Evolutionary conservation across 2,329 filamentous ascomycete species (phyloP).

Genomic region (Apiospora aurea): DNA sequence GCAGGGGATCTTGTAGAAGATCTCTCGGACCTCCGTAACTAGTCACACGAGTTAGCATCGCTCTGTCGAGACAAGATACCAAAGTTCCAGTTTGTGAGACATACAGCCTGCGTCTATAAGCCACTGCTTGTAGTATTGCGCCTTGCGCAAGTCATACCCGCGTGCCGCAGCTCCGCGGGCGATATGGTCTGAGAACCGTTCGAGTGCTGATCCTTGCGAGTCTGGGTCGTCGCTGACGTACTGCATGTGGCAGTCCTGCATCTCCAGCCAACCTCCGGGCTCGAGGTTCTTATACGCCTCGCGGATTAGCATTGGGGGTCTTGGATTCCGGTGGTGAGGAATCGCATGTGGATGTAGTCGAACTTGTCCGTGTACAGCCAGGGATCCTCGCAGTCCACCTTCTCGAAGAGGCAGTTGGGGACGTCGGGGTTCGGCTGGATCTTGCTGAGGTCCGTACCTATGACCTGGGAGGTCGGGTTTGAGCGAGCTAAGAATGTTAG

Average conservation of each 20-base stretch:
- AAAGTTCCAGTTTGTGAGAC: not conserved
- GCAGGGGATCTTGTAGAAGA: constrained; percentile 25
- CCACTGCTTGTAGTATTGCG: constrained; percentile 19
- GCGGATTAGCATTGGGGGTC: constrained; percentile 22
- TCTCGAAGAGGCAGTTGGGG: constrained; percentile 25
- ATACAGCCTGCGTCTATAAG: constrained; percentile 23
- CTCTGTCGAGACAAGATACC: too few species aligned
- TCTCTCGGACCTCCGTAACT: constrained; percentile 24
- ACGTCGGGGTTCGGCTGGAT: not conserved
- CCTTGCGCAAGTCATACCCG: constrained; percentile 24
- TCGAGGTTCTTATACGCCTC: constrained; percentile 24
- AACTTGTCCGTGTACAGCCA: constrained; percentile 5
- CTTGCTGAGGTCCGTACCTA: constrained; percentile 8
- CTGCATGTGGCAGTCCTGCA: constrained; percentile 25
- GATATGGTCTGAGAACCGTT: constrained; percentile 19
- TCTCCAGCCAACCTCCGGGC: constrained; percentile 25
- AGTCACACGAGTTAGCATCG: not conserved
- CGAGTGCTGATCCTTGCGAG: constrained; percentile 5
- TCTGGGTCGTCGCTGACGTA: constrained; percentile 21
- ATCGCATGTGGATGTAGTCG: constrained; percentile 24
- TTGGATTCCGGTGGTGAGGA: constrained; percentile 16
- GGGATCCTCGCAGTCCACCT: constrained; percentile 21
- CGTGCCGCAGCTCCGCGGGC: constrained; percentile 13
- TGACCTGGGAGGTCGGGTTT: constrained; percentile 21
- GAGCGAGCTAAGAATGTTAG: constrained; percentile 3